These are phyloP conservation scores for Dimargaris cristalligena DNA, from an alignment of 192 early-diverging fungal species.

Conservation along the genomic window DNA sequence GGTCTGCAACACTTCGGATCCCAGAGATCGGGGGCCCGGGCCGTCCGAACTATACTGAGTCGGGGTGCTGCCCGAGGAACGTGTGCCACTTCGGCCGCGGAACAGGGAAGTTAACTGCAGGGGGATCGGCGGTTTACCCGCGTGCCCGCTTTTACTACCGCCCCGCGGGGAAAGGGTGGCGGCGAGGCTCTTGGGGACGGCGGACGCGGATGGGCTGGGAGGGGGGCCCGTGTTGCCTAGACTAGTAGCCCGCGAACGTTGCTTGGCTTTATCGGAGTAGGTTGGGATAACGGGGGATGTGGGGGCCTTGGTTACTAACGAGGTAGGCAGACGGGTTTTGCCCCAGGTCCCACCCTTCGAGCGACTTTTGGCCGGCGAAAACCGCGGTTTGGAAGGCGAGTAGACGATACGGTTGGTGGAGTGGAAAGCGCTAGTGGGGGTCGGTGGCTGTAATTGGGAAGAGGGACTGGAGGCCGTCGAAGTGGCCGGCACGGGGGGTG, in stretches of 20 bases:
- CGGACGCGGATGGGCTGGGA: not conserved
- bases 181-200: not conserved
- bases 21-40: too few relatives aligned
- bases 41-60: too few relatives aligned
- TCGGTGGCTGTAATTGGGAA: not conserved
- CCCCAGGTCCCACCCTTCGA: not conserved
- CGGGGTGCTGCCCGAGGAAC: not conserved
- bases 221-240: not conserved
- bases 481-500: not conserved
- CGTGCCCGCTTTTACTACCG: not conserved
- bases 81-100: not conserved
- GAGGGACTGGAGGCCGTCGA: not conserved
- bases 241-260: slow-evolving; percentile 1
- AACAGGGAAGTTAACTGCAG: not conserved
- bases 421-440: not conserved
- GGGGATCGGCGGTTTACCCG: slow-evolving; percentile 1
- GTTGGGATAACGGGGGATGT: not conserved
- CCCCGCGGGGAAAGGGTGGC: not conserved
- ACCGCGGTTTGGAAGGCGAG: not conserved
- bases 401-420: not conserved
- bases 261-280: not conserved
- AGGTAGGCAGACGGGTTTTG: not conserved
- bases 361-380: not conserved
- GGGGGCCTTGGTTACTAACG: too few relatives aligned
- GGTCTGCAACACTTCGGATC: too few relatives aligned